Evolutionary conservation across 2,329 filamentous ascomycete species (phyloP).

Genomic region (Pseudocercospora eumusae): DNA sequence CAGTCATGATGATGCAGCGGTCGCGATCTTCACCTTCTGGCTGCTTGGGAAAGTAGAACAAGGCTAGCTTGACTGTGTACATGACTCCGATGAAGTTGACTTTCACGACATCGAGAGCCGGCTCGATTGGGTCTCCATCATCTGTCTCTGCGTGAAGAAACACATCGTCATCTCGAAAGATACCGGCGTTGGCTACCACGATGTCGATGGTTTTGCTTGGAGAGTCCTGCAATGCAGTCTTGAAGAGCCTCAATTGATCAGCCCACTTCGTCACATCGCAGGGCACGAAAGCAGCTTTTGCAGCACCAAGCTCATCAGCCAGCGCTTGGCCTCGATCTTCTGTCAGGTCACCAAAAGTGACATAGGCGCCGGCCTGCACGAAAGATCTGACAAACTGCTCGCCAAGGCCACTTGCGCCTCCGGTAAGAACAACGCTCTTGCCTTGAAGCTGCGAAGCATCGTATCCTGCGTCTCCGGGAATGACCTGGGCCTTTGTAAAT

Average conservation of each 20-base stretch:
- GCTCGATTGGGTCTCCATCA: slow-evolving; percentile 31
- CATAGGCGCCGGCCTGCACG: slow-evolving; percentile 38
- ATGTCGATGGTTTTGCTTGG: slow-evolving; percentile 28
- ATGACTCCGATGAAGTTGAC: slow-evolving; percentile 33
- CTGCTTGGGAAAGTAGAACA: slow-evolving; percentile 41
- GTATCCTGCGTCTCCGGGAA: slow-evolving; percentile 41
- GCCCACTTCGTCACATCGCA: slow-evolving; percentile 38
- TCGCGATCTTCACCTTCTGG: slow-evolving; percentile 45
- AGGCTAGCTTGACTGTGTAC: slow-evolving; percentile 41
- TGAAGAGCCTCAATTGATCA: slow-evolving; percentile 38
- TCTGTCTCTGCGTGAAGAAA: slow-evolving; percentile 21
- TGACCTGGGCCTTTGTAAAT: slow-evolving; percentile 20
- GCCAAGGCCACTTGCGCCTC: slow-evolving; percentile 48
- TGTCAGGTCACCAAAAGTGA: slow-evolving; percentile 42
- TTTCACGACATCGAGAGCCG: slow-evolving; percentile 30
- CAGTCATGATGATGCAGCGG: slow-evolving; percentile 54
- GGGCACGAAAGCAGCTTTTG: slow-evolving; percentile 36
- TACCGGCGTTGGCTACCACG: slow-evolving; percentile 37
- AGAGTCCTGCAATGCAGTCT: slow-evolving; percentile 25
- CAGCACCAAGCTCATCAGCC: slow-evolving; percentile 37
- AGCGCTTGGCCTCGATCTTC: slow-evolving; percentile 34
- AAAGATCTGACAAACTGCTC: slow-evolving; percentile 39
- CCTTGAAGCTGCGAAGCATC: slow-evolving; percentile 45
- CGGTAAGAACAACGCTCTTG: slow-evolving; percentile 53
- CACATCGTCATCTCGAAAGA: slow-evolving; percentile 30